Evolutionary conservation across 2,329 filamentous ascomycete genomes (phyloP).

Genomic region (Penicillium sclerotigenum): DNA sequence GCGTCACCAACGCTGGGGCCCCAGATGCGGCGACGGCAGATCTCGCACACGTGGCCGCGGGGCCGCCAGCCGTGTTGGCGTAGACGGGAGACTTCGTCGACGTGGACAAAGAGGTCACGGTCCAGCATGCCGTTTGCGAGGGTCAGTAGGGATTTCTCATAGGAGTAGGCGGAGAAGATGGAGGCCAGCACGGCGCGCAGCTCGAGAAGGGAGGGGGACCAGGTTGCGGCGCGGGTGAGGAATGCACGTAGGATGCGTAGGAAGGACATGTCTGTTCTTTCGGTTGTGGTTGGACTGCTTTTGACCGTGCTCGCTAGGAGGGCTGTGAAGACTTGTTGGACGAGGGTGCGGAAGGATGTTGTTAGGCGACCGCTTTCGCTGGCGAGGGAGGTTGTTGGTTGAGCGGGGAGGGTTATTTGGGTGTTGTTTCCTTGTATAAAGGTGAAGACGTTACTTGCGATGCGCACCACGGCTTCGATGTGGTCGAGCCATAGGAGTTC

Average conservation of each 20-base stretch:
- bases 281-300: slow-evolving; percentile 28
- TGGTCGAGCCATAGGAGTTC: slow-evolving; percentile 66
- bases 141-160: slow-evolving; percentile 83
- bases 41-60: slow-evolving; percentile 80
- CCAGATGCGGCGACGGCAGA: slow-evolving; percentile 79
- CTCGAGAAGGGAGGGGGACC: slow-evolving; percentile 82
- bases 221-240: slow-evolving; percentile 73
- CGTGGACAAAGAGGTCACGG: slow-evolving; percentile 80
- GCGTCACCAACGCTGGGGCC: slow-evolving; percentile 76
- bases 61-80: slow-evolving; percentile 87
- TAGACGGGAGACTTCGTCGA: slow-evolving; percentile 69
- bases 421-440: slow-evolving; percentile 46
- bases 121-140: slow-evolving; percentile 85
- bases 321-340: slow-evolving; percentile 88
- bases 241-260: slow-evolving; percentile 86
- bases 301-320: slow-evolving; percentile 72
- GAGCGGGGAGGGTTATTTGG: slow-evolving; percentile 13
- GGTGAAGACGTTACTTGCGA: slow-evolving; percentile 63
- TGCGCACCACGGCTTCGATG: slow-evolving; percentile 59
- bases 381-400: slow-evolving; percentile 14
- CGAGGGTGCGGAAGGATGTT: slow-evolving; percentile 68
- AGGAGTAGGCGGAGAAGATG: slow-evolving; percentile 92
- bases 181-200: slow-evolving; percentile 79
- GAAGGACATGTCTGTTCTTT: slow-evolving; percentile 67
- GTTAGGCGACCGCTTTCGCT: slow-evolving; percentile 50